phyloP scores from a whole-genome alignment of 163 green algal genomes.

The Scenedesmus sp. region DNA sequence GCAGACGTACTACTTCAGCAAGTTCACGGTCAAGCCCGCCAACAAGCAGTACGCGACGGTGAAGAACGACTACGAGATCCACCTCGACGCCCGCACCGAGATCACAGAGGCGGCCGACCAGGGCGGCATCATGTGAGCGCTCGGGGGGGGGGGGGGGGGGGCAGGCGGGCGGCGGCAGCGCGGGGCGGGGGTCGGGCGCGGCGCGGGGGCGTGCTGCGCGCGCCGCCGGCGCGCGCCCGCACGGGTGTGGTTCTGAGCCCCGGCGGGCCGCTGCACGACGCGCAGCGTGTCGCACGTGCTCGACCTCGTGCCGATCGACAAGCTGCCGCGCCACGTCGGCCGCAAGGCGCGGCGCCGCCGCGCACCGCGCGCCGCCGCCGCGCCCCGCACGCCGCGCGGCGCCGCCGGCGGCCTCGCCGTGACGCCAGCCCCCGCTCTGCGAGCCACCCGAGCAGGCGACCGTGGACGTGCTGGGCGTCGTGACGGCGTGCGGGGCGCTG shows the following conservation, averaged over 20 bases:
- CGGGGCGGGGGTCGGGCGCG: no score
- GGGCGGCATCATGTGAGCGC: slow-evolving; percentile 40
- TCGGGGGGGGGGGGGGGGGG: no score
- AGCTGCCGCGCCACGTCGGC: slow-evolving; percentile 70
- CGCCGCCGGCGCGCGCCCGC: no score
- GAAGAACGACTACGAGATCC: slow-evolving; percentile 90
- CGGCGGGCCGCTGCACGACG: no score
- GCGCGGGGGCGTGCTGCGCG: no score
- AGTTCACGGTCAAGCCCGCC: slow-evolving; percentile 75
- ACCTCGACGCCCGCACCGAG: slow-evolving; percentile 74
- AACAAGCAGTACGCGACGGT: slow-evolving; percentile 86
- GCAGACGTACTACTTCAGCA: slow-evolving; percentile 84
- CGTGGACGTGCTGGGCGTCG: slow-evolving; percentile 85
- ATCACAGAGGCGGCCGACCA: slow-evolving; percentile 73
- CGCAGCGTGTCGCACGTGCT: no score
- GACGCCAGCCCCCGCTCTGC: no score
- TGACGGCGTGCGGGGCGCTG: slow-evolving; percentile 63
- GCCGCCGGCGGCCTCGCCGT: no score
- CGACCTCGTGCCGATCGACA: slow-evolving; percentile 78
- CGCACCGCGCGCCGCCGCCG: no score
- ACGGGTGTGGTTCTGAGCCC: no score
- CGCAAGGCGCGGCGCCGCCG: slow-evolving; percentile 68
- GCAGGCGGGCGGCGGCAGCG: no score
- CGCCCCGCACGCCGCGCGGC: no score
- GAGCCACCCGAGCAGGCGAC: slow-evolving; percentile 52